Base-by-base conservation (phyloP, 345 rosid species). In the Pseudoturritis turrita region DNA sequence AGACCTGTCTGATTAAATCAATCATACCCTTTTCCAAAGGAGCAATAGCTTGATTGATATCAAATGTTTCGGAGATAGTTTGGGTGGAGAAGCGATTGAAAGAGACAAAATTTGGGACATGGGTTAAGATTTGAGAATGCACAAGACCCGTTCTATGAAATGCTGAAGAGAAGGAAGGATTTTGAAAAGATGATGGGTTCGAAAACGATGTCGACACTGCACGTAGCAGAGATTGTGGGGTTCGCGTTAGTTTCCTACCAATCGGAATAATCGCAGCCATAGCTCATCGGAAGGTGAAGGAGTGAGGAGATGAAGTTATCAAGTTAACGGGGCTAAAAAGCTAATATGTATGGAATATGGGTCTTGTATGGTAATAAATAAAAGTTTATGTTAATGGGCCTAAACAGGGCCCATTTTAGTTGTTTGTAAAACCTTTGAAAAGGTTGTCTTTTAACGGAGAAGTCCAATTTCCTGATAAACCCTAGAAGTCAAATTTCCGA, bases 101-200 rank as follows among this genome's bases (percentile, higher is more conserved):
- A 12, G 77, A 4, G 50, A 78, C 52, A 72, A 71, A 78, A 68
- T 40, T 29, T 49, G 68, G 45, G 28, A 49, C 29, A 18, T 33
- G 22, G 28, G 23, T 53, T 10, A 73, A 39, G 25, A 63, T 22
- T 49, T 15, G 70, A 35, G 44, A 67, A 43, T 41, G 73, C 65
- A 53, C 22, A 43, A 29, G 62, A 69, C 70, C n/a, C 45, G 89
- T 57, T 87, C 69, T 88, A 83, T 67, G 85, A 85, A 85, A 85
- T 85, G 84, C 79, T 70, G 23, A 65, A 76, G 56, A 82, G 79
- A 72, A 55, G 35, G 71, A 70, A 41, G 12, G 51, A n/a, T 33
- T 31, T 15, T 18, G 41, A 5, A 15, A 10, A 58, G 64, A 14
- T 23, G 64, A 14, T 23, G 74, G 73, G 25, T 1, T 39, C 3